These are phyloP conservation scores for Niveomyces coronatus DNA, from an alignment of 2,329 filamentous ascomycete genomes.

Conservation along the genomic window DNA sequence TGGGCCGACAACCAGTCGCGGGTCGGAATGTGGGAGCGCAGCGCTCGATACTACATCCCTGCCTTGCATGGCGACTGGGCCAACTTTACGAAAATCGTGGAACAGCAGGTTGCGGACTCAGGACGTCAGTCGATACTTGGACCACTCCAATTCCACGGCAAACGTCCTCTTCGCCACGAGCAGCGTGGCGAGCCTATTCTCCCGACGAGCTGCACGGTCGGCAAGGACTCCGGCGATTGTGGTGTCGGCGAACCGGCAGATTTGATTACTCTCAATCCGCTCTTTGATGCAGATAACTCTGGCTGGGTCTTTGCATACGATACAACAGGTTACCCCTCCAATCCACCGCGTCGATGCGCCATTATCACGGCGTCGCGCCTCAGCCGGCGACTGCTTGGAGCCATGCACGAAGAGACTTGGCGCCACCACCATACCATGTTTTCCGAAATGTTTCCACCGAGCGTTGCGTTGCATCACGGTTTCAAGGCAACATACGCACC, in stretches of 20 bases:
- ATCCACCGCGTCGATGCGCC: slow-evolving; percentile 56
- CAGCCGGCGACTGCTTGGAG: slow-evolving; percentile 52
- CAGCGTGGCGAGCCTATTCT: slow-evolving; percentile 42
- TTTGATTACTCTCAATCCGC: slow-evolving; percentile 66
- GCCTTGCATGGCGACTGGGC: slow-evolving; percentile 59
- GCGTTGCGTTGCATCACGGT: slow-evolving; percentile 62
- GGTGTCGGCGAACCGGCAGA: slow-evolving; percentile 64
- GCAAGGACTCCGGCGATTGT: slow-evolving; percentile 42
- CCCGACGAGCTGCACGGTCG: slow-evolving; percentile 43
- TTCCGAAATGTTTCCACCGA: slow-evolving; percentile 68
- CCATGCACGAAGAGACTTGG: slow-evolving; percentile 67
- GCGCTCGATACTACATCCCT: slow-evolving; percentile 67
- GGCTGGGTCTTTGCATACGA: slow-evolving; percentile 65
- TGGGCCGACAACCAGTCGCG: slow-evolving; percentile 62
- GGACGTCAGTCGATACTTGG: slow-evolving; percentile 57
- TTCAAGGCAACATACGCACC: slow-evolving; percentile 72
- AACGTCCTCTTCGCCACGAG: slow-evolving; percentile 37
- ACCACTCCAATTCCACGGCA: slow-evolving; percentile 43
- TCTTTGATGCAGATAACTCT: slow-evolving; percentile 61
- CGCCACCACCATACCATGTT: slow-evolving; percentile 62
- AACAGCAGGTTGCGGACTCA: slow-evolving; percentile 45
- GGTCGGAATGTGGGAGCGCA: slow-evolving; percentile 67
- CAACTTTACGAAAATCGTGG: slow-evolving; percentile 57
- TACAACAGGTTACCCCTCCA: slow-evolving; percentile 57
- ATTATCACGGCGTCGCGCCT: slow-evolving; percentile 64